Evolutionary conservation across 345 rosid species (phyloP).

Genomic region (Combretum micranthum): DNA sequence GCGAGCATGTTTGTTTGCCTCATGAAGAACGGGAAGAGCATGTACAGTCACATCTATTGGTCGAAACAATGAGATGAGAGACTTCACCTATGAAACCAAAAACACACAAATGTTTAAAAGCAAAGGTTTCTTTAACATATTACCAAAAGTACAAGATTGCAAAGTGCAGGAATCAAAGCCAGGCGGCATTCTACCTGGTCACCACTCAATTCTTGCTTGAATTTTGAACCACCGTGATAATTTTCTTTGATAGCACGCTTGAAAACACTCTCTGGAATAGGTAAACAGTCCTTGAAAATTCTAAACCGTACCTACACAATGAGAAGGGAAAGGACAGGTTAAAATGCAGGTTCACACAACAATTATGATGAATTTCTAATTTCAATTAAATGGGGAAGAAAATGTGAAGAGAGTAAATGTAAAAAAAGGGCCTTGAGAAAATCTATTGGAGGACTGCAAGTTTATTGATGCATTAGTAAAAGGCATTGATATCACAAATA

Average conservation of each 20-base stretch:
- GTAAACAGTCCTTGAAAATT: conserved; percentile 28
- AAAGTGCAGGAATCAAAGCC: neutral
- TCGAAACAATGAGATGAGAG: conserved; percentile 19
- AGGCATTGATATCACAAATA: too few species aligned
- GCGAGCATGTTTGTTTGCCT: neutral
- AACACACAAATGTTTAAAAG: neutral
- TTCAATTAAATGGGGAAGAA: too few species aligned
- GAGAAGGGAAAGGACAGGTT: neutral
- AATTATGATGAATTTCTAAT: neutral
- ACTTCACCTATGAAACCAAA: conserved; percentile 16
- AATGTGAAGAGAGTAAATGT: too few species aligned
- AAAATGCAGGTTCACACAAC: neutral
- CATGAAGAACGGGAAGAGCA: conserved; percentile 1
- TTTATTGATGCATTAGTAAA: too few species aligned
- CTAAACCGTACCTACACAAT: conserved; percentile 22
- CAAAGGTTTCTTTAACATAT: too few species aligned
- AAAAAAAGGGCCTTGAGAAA: too few species aligned
- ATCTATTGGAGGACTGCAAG: too few species aligned
- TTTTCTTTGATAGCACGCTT: conserved; percentile 23
- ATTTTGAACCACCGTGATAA: conserved; percentile 20
- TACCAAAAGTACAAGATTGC: too few species aligned
- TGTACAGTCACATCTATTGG: conserved; percentile 10
- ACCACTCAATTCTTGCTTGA: conserved; percentile 21
- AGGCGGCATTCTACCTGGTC: conserved; percentile 16
- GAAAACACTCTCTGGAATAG: conserved; percentile 23